Percentiles rank a stretch among this genome's conserved stretches.
Conservation (phyloP, 495 filamentous ascomycete genomes). For the Pyrenopolyporus hunteri region DNA sequence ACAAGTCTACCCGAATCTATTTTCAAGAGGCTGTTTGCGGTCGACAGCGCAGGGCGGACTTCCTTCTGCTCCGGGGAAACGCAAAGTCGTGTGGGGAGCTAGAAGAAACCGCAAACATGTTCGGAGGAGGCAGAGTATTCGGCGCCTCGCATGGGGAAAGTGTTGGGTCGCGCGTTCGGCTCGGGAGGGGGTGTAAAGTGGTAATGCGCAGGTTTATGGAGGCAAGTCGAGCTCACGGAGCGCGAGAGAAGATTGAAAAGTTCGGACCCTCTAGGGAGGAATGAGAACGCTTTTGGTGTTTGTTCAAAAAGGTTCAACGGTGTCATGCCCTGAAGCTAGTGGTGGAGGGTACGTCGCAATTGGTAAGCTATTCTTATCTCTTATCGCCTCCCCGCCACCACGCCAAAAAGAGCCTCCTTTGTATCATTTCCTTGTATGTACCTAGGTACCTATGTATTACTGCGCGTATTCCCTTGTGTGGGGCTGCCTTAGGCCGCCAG, state of each 20-base stretch:
- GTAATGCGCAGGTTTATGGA: background rate
- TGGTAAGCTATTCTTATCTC: conserved; percentile 25
- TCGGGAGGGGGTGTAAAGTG: background rate
- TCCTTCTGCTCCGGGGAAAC: conserved; percentile 44
- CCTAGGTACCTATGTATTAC: background rate
- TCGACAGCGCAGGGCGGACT: conserved; percentile 18
- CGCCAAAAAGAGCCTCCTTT: background rate
- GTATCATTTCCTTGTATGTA: background rate
- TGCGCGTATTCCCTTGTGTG: too few species aligned
- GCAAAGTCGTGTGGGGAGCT: conserved; percentile 39
- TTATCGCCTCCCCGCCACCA: conserved; percentile 19
- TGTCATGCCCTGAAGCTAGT: too few species aligned
- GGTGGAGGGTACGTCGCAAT: conserved; percentile 13
- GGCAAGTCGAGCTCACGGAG: background rate
- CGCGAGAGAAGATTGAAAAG: background rate
- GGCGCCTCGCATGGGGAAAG: conserved; percentile 42
- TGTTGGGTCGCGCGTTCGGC: conserved; percentile 5
- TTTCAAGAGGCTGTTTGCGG: conserved; percentile 29
- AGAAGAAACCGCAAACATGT: conserved; percentile 45
- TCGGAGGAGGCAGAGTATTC: conserved; percentile 36
- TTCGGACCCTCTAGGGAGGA: background rate
- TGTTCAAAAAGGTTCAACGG: background rate
- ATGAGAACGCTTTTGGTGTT: conserved; percentile 1
- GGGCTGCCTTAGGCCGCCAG: background rate
- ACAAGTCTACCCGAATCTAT: conserved; percentile 9